Conservation (phyloP, 306 rosid species). For the Nissolia schottii region DNA sequence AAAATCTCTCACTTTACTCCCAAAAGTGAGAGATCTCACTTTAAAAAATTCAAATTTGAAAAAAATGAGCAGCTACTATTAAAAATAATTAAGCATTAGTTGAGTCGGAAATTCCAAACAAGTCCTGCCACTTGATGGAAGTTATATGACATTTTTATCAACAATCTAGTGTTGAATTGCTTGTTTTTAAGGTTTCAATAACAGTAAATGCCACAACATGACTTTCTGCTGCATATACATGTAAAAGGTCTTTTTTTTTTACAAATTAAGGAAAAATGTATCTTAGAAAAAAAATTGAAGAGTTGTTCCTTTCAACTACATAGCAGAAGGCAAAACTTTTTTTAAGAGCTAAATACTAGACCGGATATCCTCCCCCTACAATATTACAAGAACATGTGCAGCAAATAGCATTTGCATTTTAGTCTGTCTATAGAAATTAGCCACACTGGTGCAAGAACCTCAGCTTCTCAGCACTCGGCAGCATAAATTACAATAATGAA, state of each 20-base stretch:
- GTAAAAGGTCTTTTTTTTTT: too few species aligned
- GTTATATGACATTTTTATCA: background rate
- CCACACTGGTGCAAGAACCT: slow-evolving; percentile 25
- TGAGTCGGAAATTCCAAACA: background rate
- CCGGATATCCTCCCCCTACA: background rate
- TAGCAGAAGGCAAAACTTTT: background rate
- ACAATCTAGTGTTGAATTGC: background rate
- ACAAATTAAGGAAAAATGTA: background rate
- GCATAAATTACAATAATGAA: slow-evolving; percentile 19
- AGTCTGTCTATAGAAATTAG: background rate
- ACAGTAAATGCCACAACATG: too few species aligned
- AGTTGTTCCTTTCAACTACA: background rate
- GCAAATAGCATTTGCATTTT: background rate
- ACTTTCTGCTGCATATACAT: background rate
- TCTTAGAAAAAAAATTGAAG: background rate
- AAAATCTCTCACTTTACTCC: too few species aligned
- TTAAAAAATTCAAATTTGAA: too few species aligned
- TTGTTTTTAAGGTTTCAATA: too few species aligned
- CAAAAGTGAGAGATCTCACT: too few species aligned
- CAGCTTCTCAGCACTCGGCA: slow-evolving; percentile 4
- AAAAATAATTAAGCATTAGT: background rate
- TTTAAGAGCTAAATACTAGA: background rate
- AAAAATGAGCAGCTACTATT: too few species aligned
- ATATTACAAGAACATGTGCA: background rate
- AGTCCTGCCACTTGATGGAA: background rate